phyloP scores from a whole-genome alignment of 768 basidiomycete genomes.

The Collybia sp. region DNA sequence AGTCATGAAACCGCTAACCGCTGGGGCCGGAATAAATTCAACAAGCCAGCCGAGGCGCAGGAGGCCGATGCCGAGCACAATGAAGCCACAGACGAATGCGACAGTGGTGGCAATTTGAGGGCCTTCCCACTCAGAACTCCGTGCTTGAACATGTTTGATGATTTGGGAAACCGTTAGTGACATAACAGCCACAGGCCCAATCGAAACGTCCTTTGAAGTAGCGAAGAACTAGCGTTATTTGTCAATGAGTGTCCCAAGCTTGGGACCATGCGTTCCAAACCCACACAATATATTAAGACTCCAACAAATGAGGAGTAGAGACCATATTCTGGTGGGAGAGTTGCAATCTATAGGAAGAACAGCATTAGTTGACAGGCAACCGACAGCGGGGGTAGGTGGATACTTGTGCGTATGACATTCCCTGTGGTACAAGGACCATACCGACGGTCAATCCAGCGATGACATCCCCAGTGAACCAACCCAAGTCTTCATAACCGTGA shows the following conservation, averaged over 20 bases:
- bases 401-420: conserved; percentile 85
- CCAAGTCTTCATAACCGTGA: conserved; percentile 43
- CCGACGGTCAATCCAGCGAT: conserved; percentile 93
- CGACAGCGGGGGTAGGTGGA: conserved; percentile 1
- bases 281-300: conserved; percentile 76
- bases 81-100: conserved; percentile 86
- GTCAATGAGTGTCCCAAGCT: neutral
- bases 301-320: conserved; percentile 94
- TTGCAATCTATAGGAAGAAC: conserved; percentile 57
- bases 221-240: conserved; percentile 69
- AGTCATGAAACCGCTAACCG: conserved; percentile 92
- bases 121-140: conserved; percentile 53
- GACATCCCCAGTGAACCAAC: conserved; percentile 83
- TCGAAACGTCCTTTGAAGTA: conserved; percentile 98
- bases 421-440: conserved; percentile 92
- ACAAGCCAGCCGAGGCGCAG: conserved; percentile 91
- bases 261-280: conserved; percentile 14
- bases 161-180: conserved; percentile 83
- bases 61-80: conserved; percentile 85
- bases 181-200: conserved; percentile 99
- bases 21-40: conserved; percentile 87
- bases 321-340: conserved; percentile 82
- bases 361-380: neutral
- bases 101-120: conserved; percentile 81
- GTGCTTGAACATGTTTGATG: conserved; percentile 56